Evolutionary conservation across 2,329 filamentous ascomycete species (phyloP), one percentile per base, ranked within the genome.

Genomic region (Calcarisporium arbuscula): DNA sequence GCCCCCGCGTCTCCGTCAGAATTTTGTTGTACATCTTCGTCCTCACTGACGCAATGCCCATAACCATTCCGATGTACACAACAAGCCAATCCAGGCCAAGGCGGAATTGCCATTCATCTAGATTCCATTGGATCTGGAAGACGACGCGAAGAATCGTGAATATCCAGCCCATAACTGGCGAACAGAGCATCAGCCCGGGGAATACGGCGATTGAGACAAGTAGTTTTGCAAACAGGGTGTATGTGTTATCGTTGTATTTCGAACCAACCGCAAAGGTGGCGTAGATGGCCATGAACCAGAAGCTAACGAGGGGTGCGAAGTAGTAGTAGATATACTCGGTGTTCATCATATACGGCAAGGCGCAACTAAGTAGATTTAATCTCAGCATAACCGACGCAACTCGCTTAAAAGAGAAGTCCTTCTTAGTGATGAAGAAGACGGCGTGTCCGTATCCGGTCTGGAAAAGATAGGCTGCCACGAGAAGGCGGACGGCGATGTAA

Each of bases 271-370:
- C 55, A 37, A 80, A 56, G 5, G 72, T 76, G 19, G 58, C 42
- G 48, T 67, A 80, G n/a, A 74, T 58, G 16, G 77, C 55, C 6
- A 77, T 42, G 48, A 78, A 82, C 73, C 77, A 82, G 49, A 80
- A 77, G 31, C 66, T 77, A 25, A 72, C 62, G 2, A 79, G 57
- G 1, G 74, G 68, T 1, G 74, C 65, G 45, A 80, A 77, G 51
- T 76, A 73, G 51, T 81, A 80, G 21, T 49, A 48, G 44, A 55
- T 50, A 34, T 50, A 80, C 21, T 66, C 59, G 3, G 71, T 77
- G 17, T 62, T 56, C 68, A 80, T 74, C 42, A 74, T 59, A 16
- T 74, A 74, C 2, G 72, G 61, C 20, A 82, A 54, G 1, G 65
- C 41, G 15, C 67, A 65, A 30, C 66, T 70, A 7, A 82, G 57